Percentiles rank a stretch among this genome's conserved stretches.
Conservation (phyloP, 768 basidiomycete species). For the Lentinula aciculospora region DNA sequence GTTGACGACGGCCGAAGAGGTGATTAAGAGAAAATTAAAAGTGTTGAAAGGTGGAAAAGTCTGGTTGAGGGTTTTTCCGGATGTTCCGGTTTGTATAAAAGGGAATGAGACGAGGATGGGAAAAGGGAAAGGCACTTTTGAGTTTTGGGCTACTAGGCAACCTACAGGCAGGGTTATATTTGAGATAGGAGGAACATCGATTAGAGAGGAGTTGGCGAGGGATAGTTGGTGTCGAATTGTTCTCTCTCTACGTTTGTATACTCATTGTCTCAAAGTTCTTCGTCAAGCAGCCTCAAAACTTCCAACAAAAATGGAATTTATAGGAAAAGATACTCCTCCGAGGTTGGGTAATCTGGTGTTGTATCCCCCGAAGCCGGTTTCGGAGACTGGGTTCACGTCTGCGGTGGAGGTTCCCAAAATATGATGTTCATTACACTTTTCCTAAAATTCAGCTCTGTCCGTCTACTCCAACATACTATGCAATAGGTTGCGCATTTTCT, state of each 20-base stretch:
- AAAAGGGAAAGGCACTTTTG: constrained; percentile 97
- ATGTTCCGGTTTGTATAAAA: constrained; percentile 97
- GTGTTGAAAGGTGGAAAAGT: constrained; percentile 83
- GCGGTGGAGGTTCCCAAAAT: too few species aligned
- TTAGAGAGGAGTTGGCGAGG: constrained; percentile 88
- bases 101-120: constrained; percentile 99
- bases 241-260: background rate
- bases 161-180: constrained; percentile 88
- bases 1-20: constrained; percentile 79
- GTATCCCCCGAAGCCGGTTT: background rate
- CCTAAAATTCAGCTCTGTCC: too few species aligned
- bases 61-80: constrained; percentile 88
- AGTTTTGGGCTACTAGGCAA: constrained; percentile 96
- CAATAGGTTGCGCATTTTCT: too few species aligned
- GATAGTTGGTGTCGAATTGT: constrained; percentile 53
- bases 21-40: constrained; percentile 87
- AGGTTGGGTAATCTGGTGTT: constrained; percentile 52
- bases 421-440: too few species aligned
- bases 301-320: constrained; percentile 85
- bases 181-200: constrained; percentile 85
- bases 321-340: constrained; percentile 60
- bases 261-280: constrained; percentile 49
- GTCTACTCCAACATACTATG: too few species aligned
- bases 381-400: too few species aligned
- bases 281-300: constrained; percentile 85